Conservation (phyloP, 2,329 filamentous ascomycete genomes). For the Cladosporium sp. region DNA sequence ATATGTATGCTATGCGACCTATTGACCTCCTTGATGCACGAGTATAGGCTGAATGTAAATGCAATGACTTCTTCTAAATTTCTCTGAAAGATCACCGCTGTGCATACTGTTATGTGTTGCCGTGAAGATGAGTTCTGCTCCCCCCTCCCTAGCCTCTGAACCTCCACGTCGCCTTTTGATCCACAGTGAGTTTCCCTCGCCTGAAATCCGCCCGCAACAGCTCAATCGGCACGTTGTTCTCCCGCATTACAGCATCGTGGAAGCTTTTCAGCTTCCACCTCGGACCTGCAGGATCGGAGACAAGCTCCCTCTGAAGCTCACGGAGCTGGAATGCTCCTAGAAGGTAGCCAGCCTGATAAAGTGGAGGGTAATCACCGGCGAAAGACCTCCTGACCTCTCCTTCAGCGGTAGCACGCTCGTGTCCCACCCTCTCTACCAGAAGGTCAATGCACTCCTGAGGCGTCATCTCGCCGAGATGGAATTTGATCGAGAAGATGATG, state of each 20-base stretch:
- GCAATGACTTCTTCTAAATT: too few relatives aligned
- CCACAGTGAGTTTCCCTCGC: conserved; percentile 33
- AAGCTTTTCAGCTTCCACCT: conserved; percentile 50
- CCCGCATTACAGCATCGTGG: conserved; percentile 50
- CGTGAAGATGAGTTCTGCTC: too few relatives aligned
- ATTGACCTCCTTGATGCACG: too few relatives aligned
- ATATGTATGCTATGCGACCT: background rate
- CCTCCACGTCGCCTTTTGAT: background rate
- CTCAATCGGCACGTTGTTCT: conserved; percentile 54
- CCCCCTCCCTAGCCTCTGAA: background rate
- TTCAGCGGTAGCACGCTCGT: conserved; percentile 57
- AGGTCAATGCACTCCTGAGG: conserved; percentile 55
- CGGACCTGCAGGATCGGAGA: conserved; percentile 30
- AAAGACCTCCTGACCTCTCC: conserved; percentile 57
- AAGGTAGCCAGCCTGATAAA: conserved; percentile 60
- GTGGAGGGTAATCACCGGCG: conserved; percentile 52
- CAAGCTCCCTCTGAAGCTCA: conserved; percentile 46
- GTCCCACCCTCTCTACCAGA: conserved; percentile 54
- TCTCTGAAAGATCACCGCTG: too few relatives aligned
- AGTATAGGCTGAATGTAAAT: too few relatives aligned
- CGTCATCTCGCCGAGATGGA: conserved; percentile 53
- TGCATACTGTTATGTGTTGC: too few relatives aligned
- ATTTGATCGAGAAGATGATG: conserved; percentile 56
- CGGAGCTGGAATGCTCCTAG: conserved; percentile 56
- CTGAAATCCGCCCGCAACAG: conserved; percentile 48